These are phyloP conservation scores for Rhinocladiella similis DNA, from an alignment of 2,329 filamentous ascomycete genomes.

Conservation along the genomic window DNA sequence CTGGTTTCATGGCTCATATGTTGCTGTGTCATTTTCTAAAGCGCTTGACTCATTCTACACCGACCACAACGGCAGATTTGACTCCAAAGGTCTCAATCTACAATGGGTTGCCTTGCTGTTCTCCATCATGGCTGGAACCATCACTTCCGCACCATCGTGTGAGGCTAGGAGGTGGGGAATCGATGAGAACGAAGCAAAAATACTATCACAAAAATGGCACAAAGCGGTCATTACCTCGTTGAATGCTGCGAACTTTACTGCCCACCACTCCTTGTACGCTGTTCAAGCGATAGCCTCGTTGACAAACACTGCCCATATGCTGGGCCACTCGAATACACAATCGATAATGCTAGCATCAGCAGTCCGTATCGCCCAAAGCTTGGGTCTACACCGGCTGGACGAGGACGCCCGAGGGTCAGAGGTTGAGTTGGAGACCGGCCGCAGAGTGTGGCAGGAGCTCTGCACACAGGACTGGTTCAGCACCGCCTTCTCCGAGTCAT, in stretches of 20 bases:
- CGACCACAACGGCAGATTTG: slow-evolving; percentile 36
- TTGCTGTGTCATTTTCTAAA: slow-evolving; percentile 39
- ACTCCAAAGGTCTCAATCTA: slow-evolving; percentile 37
- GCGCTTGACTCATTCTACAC: slow-evolving; percentile 42
- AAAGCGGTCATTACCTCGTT: slow-evolving; percentile 47
- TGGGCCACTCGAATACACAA: slow-evolving; percentile 51
- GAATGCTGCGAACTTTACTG: slow-evolving; percentile 47
- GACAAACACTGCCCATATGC: slow-evolving; percentile 50
- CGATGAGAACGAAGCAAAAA: slow-evolving; percentile 40
- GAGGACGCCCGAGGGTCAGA: slow-evolving; percentile 25
- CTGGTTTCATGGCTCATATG: slow-evolving; percentile 43
- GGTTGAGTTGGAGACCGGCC: slow-evolving; percentile 37
- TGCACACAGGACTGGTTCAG: slow-evolving; percentile 47
- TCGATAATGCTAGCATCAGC: slow-evolving; percentile 47
- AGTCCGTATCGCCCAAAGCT: slow-evolving; percentile 48
- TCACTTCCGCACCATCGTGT: slow-evolving; percentile 18
- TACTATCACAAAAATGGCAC: slow-evolving; percentile 47
- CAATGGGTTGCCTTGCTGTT: slow-evolving; percentile 32
- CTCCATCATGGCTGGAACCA: slow-evolving; percentile 20
- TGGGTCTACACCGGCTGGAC: slow-evolving; percentile 46
- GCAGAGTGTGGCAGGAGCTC: slow-evolving; percentile 42
- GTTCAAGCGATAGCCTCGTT: slow-evolving; percentile 50
- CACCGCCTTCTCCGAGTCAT: slow-evolving; percentile 42
- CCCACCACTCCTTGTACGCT: slow-evolving; percentile 42
- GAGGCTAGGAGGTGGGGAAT: slow-evolving; percentile 47